Base-by-base conservation (phyloP, 495 filamentous ascomycete genomes). In the Penicillium bovifimosum region DNA sequence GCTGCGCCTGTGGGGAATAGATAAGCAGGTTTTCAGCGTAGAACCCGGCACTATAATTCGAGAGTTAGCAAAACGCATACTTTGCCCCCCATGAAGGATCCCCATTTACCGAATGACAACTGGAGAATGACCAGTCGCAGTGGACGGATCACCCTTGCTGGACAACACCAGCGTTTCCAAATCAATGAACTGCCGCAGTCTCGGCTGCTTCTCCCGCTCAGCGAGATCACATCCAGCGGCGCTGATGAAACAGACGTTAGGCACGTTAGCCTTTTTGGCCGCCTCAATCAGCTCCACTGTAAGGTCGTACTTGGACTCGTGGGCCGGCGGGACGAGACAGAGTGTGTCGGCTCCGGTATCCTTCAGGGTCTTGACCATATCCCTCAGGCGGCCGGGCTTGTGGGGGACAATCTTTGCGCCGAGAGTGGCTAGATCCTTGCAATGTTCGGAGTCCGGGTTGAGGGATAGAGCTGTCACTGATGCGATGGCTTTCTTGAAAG, bases 1-100 rank as follows among this genome's bases (percentile, higher is more conserved):
- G 57, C 43, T 76, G 65, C 7, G 73, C 72, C 54, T 81, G 76
- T 14, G 63, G 62, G 9, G 73, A 63, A 52, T 81, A 80, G 0
- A 72, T 52, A 0, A 81, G 67, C n/a, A 81, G 65, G 40, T 81
- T 81, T 63, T 81, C 79, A 4, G 77, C 76, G 36, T 81, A 81
- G 45, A 83, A 80, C 4, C 79, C 77, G 41, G 76, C 75, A 6
- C 71, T 71, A 26, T 14, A 6, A 18, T 24, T 24, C 4, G 20
- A 24, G 20, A 32, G 34, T 57, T 39, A 47, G 41, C 26, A 53
- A 32, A 2, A 24, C 20, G 20, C 20, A n/a, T n/a, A n/a, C 18
- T 9, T 33, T 5, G 7, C n/a, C 20, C 14, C 16, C 10, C 8
- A 53, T 18, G n/a, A 33, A 24, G 27, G 53, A 24, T 24, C 20